Percentiles rank a stretch among this genome's conserved stretches.
phyloP scores from a whole-genome alignment of 2,329 filamentous ascomycete species.

The Pseudogymnoascus sp. region DNA sequence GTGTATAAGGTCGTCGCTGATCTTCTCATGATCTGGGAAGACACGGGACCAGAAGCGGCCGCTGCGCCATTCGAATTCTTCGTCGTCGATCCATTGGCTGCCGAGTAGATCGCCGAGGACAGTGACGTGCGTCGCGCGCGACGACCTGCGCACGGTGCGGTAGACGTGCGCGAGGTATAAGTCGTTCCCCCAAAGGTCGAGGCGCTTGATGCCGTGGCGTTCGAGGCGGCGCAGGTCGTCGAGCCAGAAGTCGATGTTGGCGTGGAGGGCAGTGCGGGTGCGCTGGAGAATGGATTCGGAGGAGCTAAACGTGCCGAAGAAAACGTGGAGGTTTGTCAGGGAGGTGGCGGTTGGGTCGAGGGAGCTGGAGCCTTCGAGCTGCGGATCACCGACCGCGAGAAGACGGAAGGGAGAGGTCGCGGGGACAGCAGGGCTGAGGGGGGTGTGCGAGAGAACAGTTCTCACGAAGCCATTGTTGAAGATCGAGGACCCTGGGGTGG shows the following conservation, averaged over 20 bases:
- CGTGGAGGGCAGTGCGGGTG: slow-evolving; percentile 48
- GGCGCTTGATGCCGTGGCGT: slow-evolving; percentile 63
- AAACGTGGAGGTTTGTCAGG: slow-evolving; percentile 47
- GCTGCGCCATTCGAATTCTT: slow-evolving; percentile 71
- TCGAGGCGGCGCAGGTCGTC: slow-evolving; percentile 64
- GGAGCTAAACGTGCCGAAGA: slow-evolving; percentile 28
- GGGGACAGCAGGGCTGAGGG: slow-evolving; percentile 21
- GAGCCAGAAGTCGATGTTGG: slow-evolving; percentile 53
- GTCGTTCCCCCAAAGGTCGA: slow-evolving; percentile 92
- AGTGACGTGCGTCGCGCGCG: slow-evolving; percentile 74
- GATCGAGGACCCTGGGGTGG: slow-evolving; percentile 33
- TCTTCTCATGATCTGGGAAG: slow-evolving; percentile 60
- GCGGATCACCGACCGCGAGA: slow-evolving; percentile 82
- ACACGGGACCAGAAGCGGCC: slow-evolving; percentile 74
- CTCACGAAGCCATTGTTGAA: slow-evolving; percentile 21
- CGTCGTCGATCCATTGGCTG: slow-evolving; percentile 87
- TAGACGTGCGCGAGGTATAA: slow-evolving; percentile 93
- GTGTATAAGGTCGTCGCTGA: slow-evolving; percentile 46
- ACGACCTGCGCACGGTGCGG: slow-evolving; percentile 76
- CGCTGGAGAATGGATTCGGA: slow-evolving; percentile 43
- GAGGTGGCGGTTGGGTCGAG: slow-evolving; percentile 51
- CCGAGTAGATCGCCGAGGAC: slow-evolving; percentile 89
- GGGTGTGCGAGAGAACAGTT: slow-evolving; percentile 21
- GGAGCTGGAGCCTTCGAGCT: slow-evolving; percentile 86
- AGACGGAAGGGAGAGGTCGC: slow-evolving; percentile 70